phyloP scores from a whole-genome alignment of 805 yeast genomes.

The Wickerhamiella azymoides region DNA sequence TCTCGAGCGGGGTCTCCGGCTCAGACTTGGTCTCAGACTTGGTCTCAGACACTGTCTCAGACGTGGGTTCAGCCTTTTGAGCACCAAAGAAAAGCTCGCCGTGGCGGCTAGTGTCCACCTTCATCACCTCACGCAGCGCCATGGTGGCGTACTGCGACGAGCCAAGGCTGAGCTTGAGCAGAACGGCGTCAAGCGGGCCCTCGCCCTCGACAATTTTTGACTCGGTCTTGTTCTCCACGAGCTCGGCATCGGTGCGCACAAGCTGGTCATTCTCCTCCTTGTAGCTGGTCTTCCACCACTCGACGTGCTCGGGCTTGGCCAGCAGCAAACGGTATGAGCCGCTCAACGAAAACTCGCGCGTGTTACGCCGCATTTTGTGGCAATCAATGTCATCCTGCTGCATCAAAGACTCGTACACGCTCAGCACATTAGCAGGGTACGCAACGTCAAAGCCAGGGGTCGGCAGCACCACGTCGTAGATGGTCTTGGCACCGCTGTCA shows the following conservation, averaged over 20 bases:
- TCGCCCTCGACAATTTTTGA: not conserved
- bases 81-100: slow-evolving; percentile 15
- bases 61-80: not conserved
- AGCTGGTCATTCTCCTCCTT: slow-evolving; percentile 52
- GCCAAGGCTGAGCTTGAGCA: slow-evolving; percentile 64
- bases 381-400: slow-evolving; percentile 69
- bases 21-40: no score
- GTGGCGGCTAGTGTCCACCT: slow-evolving; percentile 23
- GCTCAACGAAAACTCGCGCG: slow-evolving; percentile 77
- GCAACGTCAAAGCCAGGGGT: slow-evolving; percentile 89
- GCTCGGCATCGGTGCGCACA: slow-evolving; percentile 63
- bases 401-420: slow-evolving; percentile 62
- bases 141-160: slow-evolving; percentile 92
- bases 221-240: slow-evolving; percentile 17
- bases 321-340: slow-evolving; percentile 77
- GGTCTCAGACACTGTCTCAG: not conserved
- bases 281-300: slow-evolving; percentile 51
- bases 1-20: no score
- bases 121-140: slow-evolving; percentile 88
- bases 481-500: slow-evolving; percentile 40
- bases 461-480: slow-evolving; percentile 84
- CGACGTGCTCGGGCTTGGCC: slow-evolving; percentile 48
- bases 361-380: slow-evolving; percentile 65
- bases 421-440: slow-evolving; percentile 61
- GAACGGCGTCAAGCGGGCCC: slow-evolving; percentile 39